Conservation (phyloP, 306 rosid species). For the Vicia faba region DNA sequence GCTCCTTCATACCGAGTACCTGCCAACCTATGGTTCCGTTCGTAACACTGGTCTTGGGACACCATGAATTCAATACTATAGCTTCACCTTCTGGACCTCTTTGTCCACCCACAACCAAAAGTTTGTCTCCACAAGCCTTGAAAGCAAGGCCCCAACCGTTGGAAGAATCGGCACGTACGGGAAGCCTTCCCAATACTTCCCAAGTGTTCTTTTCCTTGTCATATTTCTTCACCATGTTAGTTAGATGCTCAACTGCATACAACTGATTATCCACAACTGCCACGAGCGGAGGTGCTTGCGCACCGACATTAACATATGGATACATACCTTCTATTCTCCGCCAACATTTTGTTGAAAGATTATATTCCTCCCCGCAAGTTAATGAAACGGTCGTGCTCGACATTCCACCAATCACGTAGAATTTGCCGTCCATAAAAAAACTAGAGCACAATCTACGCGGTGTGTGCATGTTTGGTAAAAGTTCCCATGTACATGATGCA, state of each 20-base stretch:
- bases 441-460: conserved; percentile 92
- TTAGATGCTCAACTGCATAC: conserved; percentile 74
- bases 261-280: conserved; percentile 90
- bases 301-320: conserved; percentile 72
- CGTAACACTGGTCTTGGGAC: conserved; percentile 67
- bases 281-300: conserved; percentile 96
- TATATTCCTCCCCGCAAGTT: conserved; percentile 91
- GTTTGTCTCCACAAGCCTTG: conserved; percentile 88
- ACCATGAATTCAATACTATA: conserved; percentile 77
- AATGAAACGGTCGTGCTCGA: conserved; percentile 68
- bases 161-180: conserved; percentile 80
- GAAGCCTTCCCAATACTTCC: conserved; percentile 87
- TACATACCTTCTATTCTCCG: conserved; percentile 81
- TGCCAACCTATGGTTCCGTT: conserved; percentile 84
- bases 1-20: conserved; percentile 78
- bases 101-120: conserved; percentile 93
- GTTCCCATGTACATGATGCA: conserved; percentile 66
- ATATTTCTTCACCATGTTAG: conserved; percentile 90
- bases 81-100: conserved; percentile 91
- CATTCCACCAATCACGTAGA: conserved; percentile 96
- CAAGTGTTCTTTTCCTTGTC: conserved; percentile 73
- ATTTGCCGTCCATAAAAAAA: conserved; percentile 82
- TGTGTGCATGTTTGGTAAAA: conserved; percentile 73
- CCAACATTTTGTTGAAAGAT: conserved; percentile 72
- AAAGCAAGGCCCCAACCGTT: conserved; percentile 97